These are phyloP conservation scores for Coniochaeta pulveracea DNA, from an alignment of 2,329 filamentous ascomycete species.

Conservation along the genomic window DNA sequence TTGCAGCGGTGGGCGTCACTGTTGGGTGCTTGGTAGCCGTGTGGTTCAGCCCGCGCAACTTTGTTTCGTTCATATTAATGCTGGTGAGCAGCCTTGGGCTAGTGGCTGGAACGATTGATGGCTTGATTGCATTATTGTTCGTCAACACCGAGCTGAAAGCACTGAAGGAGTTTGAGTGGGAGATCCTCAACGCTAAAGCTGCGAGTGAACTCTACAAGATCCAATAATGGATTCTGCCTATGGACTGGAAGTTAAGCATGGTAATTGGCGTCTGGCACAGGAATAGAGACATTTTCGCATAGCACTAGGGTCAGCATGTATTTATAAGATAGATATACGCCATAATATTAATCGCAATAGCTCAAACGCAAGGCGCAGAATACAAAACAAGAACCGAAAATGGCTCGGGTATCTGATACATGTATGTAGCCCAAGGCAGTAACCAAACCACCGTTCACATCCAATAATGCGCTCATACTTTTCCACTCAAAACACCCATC, in stretches of 20 bases:
- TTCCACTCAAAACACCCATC: too few relatives aligned
- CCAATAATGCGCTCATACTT: too few relatives aligned
- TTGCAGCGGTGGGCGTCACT: slow-evolving; percentile 52
- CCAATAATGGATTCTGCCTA: too few relatives aligned
- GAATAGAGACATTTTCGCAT: not conserved
- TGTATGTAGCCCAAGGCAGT: too few relatives aligned
- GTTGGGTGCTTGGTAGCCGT: slow-evolving; percentile 68
- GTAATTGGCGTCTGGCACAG: too few relatives aligned
- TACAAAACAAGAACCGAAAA: not conserved
- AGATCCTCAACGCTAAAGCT: slow-evolving; percentile 60
- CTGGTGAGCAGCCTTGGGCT: slow-evolving; percentile 70
- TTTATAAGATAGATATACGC: not conserved
- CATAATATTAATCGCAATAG: not conserved
- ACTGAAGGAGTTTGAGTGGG: slow-evolving; percentile 87
- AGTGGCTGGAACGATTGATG: slow-evolving; percentile 67
- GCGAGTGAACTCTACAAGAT: too few relatives aligned
- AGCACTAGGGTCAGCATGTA: not conserved
- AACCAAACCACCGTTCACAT: too few relatives aligned
- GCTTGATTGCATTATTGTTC: slow-evolving; percentile 78
- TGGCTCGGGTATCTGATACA: slow-evolving; percentile 1
- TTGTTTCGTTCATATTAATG: slow-evolving; percentile 69
- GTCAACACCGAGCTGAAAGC: slow-evolving; percentile 73
- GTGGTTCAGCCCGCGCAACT: slow-evolving; percentile 75
- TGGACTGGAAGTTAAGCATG: too few relatives aligned
- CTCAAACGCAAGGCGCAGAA: too few relatives aligned